Base-by-base conservation (phyloP, 73 alveolate genomes). In the Paramecium tetraurelia region DNA sequence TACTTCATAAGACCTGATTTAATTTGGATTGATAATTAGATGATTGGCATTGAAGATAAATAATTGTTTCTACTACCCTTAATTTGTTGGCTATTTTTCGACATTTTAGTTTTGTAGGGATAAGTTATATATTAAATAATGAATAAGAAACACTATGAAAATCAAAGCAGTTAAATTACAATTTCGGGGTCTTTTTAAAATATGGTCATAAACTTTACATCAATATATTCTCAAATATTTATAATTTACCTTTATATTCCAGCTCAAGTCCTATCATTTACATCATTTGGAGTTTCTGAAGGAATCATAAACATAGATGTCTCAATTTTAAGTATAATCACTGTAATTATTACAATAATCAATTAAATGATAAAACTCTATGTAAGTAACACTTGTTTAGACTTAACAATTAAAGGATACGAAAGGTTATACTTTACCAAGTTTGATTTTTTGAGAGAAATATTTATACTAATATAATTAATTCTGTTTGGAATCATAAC, bases 221-320 rank as follows among this genome's bases (percentile, higher is more conserved):
- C 86, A 21, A 12, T 72, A 72, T 72, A 36, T 72, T 72, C 86
- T 33, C 86, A 72, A 40, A 33, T 72, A 36, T 72, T 40, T 40
- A 21, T 72, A 16, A 38, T 40, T 72, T 72, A 72, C 59, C 35
- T 72, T 33, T 72, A 72, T 38, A 72, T 72, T 16, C 86, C 86
- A 35, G 59, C 59, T 16, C 12, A 72, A 72, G 38, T 22, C 9
- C 3, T 40, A 20, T 33, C 58, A 9, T 35, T 72, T 33, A 29
- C 33, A 36, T 72, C 86, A 72, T 36, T 72, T 72, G 33, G 59
- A 72, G 57, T 29, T 9, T 16, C 57, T 72, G n/a, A 21, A 72
- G 59, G 33, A 16, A 72, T 29, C 24, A 35, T 5, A 1, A 22
- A 72, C 6, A 29, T 29, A 36, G 63, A 5, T 29, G 40, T 36